Conservation (phyloP, 2,329 filamentous ascomycete species). For the Amylocarpus encephaloides region DNA sequence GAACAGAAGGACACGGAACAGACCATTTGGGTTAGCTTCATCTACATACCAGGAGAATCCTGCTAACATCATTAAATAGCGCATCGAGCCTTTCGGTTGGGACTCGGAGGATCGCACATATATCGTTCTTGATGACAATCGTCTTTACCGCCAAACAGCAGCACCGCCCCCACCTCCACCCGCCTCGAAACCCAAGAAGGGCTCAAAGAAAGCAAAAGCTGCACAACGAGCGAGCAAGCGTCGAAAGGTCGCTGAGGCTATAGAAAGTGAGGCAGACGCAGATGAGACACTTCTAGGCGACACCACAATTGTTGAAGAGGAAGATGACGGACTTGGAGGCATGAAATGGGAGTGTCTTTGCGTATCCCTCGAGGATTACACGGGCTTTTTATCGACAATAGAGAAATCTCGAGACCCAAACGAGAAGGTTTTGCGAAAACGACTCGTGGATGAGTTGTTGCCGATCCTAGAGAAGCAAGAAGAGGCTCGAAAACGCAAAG, state of each 20-base stretch:
- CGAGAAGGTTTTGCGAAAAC: constrained; percentile 69
- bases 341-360: constrained; percentile 90
- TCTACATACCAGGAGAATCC: not conserved
- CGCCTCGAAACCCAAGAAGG: constrained; percentile 56
- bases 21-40: constrained; percentile 65
- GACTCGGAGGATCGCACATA: constrained; percentile 82
- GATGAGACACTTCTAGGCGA: constrained; percentile 36
- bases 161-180: constrained; percentile 54
- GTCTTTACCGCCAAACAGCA: constrained; percentile 84
- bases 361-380: constrained; percentile 72
- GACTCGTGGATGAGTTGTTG: constrained; percentile 70
- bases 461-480: constrained; percentile 78
- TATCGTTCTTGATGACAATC: constrained; percentile 88
- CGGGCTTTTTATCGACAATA: constrained; percentile 62
- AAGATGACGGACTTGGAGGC: constrained; percentile 62
- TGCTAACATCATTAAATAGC: constrained; percentile 36
- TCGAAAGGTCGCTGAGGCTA: constrained; percentile 49
- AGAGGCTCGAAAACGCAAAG: constrained; percentile 65
- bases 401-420: constrained; percentile 74
- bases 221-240: constrained; percentile 65
- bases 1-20: constrained; percentile 78
- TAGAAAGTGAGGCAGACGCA: constrained; percentile 34
- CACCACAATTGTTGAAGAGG: constrained; percentile 34
- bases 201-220: constrained; percentile 58
- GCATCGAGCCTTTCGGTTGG: constrained; percentile 81